Conservation (phyloP, 345 rosid genomes). For the Gossypium australe region DNA sequence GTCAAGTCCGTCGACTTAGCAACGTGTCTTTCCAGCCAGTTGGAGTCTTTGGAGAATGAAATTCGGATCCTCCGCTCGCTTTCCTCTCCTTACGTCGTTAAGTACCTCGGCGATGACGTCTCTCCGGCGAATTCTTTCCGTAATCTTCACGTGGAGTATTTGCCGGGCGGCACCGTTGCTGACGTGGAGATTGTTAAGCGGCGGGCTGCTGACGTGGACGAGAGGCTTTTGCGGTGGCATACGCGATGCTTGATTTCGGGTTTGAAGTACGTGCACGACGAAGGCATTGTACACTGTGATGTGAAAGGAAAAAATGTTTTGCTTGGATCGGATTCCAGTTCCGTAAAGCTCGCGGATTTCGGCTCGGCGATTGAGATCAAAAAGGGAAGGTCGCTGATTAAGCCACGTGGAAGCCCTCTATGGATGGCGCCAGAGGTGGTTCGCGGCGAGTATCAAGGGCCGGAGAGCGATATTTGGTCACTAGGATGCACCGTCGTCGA, state of each 20-base stretch:
- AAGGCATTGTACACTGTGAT: constrained; percentile 73
- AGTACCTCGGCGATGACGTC: constrained; percentile 48
- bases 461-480: constrained; percentile 84
- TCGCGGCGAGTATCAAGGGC: constrained; percentile 59
- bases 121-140: constrained; percentile 28
- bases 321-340: constrained; percentile 26
- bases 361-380: constrained; percentile 44
- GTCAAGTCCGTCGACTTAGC: constrained; percentile 46
- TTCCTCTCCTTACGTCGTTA: constrained; percentile 45
- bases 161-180: constrained; percentile 55
- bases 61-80: constrained; percentile 50
- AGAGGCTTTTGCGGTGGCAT: constrained; percentile 35
- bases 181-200: constrained; percentile 20
- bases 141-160: constrained; percentile 65
- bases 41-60: constrained; percentile 48
- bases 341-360: constrained; percentile 69
- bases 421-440: constrained; percentile 97
- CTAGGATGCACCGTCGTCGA: constrained; percentile 65
- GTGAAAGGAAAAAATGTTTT: constrained; percentile 65
- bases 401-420: constrained; percentile 78
- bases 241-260: constrained; percentile 56
- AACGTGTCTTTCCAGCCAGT: constrained; percentile 24
- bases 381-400: neutral
- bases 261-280: constrained; percentile 43
- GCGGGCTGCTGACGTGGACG: constrained; percentile 23